These are phyloP conservation scores for Musa schizocarpa DNA, from an alignment of 176 grass and related monocot species.

Conservation along the genomic window DNA sequence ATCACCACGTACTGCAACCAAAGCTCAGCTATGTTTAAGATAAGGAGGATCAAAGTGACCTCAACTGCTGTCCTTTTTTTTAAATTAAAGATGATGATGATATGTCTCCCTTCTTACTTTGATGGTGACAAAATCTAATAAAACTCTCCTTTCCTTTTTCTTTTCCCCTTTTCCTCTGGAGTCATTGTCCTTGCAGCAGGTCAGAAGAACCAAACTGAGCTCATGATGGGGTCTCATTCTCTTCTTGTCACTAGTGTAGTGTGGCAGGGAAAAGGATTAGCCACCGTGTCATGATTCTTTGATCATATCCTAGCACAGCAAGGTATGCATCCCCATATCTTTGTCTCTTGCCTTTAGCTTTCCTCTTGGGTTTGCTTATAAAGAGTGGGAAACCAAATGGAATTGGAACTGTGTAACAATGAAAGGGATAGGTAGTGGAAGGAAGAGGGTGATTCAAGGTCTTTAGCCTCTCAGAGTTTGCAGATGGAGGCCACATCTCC, in stretches of 20 bases:
- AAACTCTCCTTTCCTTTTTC: neutral
- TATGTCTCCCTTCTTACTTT: neutral
- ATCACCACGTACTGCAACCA: too few species aligned
- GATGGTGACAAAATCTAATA: neutral
- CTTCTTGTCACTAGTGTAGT: neutral
- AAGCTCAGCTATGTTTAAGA: too few species aligned
- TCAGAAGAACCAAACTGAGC: neutral
- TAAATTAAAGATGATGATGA: too few species aligned
- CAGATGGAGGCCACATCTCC: neutral
- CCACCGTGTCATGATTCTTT: neutral
- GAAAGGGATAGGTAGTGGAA: neutral
- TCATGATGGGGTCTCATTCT: neutral
- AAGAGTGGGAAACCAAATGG: neutral
- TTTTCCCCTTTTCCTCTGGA: neutral
- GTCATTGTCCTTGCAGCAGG: neutral
- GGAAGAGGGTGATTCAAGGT: neutral
- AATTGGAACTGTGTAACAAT: neutral
- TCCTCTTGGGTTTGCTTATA: too few species aligned
- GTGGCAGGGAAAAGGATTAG: neutral
- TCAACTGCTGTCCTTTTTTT: too few species aligned
- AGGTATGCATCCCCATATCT: neutral
- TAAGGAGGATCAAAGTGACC: too few species aligned
- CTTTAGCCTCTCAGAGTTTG: neutral
- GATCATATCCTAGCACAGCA: neutral
- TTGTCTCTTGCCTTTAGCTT: neutral